These are phyloP conservation scores for Phytopythium delawarense DNA, from an alignment of 352 stramenopile species.

Conservation along the genomic window DNA sequence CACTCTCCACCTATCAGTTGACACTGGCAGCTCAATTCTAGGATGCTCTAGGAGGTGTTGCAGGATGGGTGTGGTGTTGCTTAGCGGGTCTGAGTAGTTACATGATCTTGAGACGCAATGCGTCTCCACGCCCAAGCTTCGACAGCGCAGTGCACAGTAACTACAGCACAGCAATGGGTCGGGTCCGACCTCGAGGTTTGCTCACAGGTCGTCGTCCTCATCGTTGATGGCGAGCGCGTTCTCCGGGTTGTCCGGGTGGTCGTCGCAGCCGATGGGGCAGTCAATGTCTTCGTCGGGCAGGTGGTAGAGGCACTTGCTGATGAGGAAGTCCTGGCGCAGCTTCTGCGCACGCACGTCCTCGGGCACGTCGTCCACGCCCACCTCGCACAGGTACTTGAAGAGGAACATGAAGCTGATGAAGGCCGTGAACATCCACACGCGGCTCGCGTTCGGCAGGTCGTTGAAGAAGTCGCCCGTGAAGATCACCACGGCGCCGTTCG, in stretches of 20 bases:
- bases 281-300: constrained; percentile 73
- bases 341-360: constrained; percentile 70
- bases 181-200: not conserved
- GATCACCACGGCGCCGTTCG: constrained; percentile 91
- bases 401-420: constrained; percentile 81
- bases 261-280: constrained; percentile 22
- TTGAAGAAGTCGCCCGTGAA: constrained; percentile 89
- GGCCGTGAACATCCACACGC: constrained; percentile 78
- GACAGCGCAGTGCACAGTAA: no score
- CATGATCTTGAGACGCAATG: no score
- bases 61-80: no score
- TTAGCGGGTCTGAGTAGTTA: no score
- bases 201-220: constrained; percentile 32
- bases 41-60: not conserved
- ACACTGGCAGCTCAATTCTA: not conserved
- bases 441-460: constrained; percentile 36
- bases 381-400: constrained; percentile 78
- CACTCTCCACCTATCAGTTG: not conserved
- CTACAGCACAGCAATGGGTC: no score
- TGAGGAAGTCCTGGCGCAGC: constrained; percentile 77
- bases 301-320: constrained; percentile 84
- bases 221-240: constrained; percentile 55
- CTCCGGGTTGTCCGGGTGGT: constrained; percentile 30
- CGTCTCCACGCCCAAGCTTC: no score
- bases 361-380: constrained; percentile 70